Conservation (phyloP, 768 basidiomycete genomes). For the Lactarius vividus region DNA sequence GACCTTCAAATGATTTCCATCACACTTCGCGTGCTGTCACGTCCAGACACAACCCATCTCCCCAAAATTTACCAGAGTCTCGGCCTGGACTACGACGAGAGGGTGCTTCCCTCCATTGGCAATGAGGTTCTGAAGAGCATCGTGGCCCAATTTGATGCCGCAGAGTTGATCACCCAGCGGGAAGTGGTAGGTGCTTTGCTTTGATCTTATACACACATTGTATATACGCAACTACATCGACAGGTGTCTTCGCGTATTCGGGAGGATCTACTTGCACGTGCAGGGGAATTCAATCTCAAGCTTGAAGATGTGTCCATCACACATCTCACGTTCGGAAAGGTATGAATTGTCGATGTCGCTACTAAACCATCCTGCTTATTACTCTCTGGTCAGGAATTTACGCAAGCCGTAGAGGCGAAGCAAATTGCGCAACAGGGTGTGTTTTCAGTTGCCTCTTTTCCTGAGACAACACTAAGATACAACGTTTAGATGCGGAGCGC, state of each 20-base stretch:
- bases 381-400: slow-evolving; percentile 66
- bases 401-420: slow-evolving; percentile 98
- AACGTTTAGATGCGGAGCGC: slow-evolving; percentile 81
- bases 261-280: slow-evolving; percentile 87
- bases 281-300: slow-evolving; percentile 93
- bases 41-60: slow-evolving; percentile 86
- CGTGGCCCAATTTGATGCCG: slow-evolving; percentile 97
- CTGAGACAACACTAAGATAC: slow-evolving; percentile 4
- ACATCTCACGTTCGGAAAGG: slow-evolving; percentile 85
- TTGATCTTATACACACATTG: not conserved
- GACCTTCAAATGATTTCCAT: slow-evolving; percentile 99
- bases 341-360: slow-evolving; percentile 32
- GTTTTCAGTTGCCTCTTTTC: slow-evolving; percentile 16
- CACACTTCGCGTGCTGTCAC: slow-evolving; percentile 91
- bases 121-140: slow-evolving; percentile 98
- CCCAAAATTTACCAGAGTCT: slow-evolving; percentile 93
- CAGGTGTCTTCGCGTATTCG: slow-evolving; percentile 91
- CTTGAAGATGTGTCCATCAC: slow-evolving; percentile 98
- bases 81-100: slow-evolving; percentile 96
- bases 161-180: slow-evolving; percentile 94
- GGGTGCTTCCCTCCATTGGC: slow-evolving; percentile 94
- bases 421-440: slow-evolving; percentile 98
- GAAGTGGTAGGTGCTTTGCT: slow-evolving; percentile 70
- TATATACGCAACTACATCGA: not conserved
- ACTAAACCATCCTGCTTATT: slow-evolving; percentile 12